These are phyloP conservation scores for Mucor lusitanicus DNA, from an alignment of 371 early-diverging fungal genomes.

Conservation along the genomic window DNA sequence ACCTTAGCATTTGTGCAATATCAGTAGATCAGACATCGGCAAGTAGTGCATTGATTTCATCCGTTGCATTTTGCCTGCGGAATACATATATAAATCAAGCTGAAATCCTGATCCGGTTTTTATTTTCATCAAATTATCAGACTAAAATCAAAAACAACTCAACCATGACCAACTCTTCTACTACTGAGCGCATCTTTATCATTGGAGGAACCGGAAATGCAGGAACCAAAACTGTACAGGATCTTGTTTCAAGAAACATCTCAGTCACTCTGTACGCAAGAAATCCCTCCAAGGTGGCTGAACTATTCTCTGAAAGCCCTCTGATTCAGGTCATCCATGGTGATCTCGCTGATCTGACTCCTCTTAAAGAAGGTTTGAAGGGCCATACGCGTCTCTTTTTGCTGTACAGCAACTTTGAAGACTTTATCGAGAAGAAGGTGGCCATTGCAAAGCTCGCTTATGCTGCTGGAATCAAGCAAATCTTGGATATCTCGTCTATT, in stretches of 20 bases:
- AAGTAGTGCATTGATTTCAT: neutral
- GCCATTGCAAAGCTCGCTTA: slow-evolving; percentile 23
- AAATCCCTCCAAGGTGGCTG: slow-evolving; percentile 17
- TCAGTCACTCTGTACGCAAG: slow-evolving; percentile 25
- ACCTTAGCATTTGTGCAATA: neutral
- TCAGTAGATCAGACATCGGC: neutral
- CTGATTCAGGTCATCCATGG: slow-evolving; percentile 21
- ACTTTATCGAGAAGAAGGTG: slow-evolving; percentile 12
- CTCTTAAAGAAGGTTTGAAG: slow-evolving; percentile 18
- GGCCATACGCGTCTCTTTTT: slow-evolving; percentile 38
- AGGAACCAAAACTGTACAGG: slow-evolving; percentile 16
- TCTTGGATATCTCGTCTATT: slow-evolving; percentile 33
- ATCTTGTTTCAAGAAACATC: slow-evolving; percentile 12
- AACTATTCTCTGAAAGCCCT: slow-evolving; percentile 5
- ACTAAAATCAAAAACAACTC: neutral
- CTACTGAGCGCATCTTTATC: slow-evolving; percentile 24
- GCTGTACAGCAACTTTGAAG: slow-evolving; percentile 9
- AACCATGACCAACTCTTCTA: neutral
- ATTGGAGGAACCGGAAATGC: slow-evolving; percentile 38
- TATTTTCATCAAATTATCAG: neutral
- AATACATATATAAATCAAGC: neutral
- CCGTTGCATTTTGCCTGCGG: neutral
- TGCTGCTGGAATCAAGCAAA: slow-evolving; percentile 35
- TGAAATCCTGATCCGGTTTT: neutral
- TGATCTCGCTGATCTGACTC: slow-evolving; percentile 23